These are phyloP conservation scores for Cladosporium colombiae DNA, from an alignment of 2,329 filamentous ascomycete genomes.

Conservation along the genomic window DNA sequence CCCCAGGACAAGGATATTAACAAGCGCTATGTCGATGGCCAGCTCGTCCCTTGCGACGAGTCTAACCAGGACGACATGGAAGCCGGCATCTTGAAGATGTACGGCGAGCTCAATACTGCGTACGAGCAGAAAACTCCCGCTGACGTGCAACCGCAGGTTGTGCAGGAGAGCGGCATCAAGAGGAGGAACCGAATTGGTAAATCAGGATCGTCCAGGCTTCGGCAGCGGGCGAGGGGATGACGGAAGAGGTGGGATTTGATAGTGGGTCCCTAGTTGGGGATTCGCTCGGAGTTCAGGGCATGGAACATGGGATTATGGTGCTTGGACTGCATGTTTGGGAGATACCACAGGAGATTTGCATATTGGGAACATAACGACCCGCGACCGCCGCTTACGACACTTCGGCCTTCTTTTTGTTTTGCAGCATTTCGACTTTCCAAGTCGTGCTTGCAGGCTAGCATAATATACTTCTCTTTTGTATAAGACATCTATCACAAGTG, in stretches of 20 bases:
- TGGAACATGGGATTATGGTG: background rate
- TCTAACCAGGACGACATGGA: conserved; percentile 16
- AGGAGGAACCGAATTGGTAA: conserved; percentile 18
- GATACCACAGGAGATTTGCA: conserved; percentile 5
- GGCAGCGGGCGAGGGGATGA: conserved; percentile 28
- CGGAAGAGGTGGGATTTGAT: conserved; percentile 6
- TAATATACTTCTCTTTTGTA: conserved; percentile 5
- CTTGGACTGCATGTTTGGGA: background rate
- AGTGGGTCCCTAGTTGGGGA: background rate
- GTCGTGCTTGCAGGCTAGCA: background rate
- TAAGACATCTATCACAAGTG: background rate
- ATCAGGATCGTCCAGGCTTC: conserved; percentile 29
- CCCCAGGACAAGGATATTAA: background rate
- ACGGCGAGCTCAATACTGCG: conserved; percentile 12
- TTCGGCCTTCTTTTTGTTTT: background rate
- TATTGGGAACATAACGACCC: conserved; percentile 5
- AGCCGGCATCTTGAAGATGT: conserved; percentile 16
- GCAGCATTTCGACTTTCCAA: background rate
- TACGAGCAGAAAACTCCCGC: background rate
- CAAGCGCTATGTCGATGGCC: conserved; percentile 16
- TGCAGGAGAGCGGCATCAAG: conserved; percentile 6
- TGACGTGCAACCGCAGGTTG: background rate
- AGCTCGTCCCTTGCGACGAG: conserved; percentile 17
- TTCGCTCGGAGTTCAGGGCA: conserved; percentile 1
- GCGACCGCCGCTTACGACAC: conserved; percentile 8